Conservation (phyloP, 331 rosid species). For the Quercus phellos region DNA sequence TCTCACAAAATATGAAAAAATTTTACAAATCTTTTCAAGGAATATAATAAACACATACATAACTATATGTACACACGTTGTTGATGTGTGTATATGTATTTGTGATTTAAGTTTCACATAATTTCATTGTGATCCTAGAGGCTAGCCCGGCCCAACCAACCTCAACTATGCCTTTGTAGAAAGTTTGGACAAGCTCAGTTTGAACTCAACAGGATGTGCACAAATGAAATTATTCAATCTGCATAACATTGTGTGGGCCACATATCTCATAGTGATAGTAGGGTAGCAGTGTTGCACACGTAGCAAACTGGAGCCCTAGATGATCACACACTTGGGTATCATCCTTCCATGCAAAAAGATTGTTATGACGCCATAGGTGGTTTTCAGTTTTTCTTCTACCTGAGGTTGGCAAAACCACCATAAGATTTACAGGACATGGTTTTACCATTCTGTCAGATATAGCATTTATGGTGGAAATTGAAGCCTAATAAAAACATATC, state of each 20-base stretch:
- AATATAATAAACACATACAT: no score
- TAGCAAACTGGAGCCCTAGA: background rate
- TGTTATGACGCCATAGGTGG: background rate
- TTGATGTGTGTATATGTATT: no score
- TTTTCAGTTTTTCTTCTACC: background rate
- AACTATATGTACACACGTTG: no score
- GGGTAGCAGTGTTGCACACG: background rate
- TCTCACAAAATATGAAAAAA: no score
- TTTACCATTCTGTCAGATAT: no score
- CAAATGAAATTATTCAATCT: background rate
- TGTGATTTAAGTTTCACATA: no score
- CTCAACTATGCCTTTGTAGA: no score
- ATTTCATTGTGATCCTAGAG: no score
- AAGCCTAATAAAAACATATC: background rate
- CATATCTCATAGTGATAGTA: background rate
- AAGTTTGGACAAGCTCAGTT: no score
- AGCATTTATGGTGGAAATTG: background rate
- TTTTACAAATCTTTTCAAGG: no score
- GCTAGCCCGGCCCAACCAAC: no score
- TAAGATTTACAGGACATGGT: background rate
- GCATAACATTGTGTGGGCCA: background rate
- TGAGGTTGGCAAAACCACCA: background rate
- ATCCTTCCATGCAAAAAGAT: background rate
- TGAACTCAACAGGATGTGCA: background rate
- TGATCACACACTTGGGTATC: no score